Evolutionary conservation across 2,329 filamentous ascomycete species (phyloP).

Genomic region (Clarireedia monteithiana): DNA sequence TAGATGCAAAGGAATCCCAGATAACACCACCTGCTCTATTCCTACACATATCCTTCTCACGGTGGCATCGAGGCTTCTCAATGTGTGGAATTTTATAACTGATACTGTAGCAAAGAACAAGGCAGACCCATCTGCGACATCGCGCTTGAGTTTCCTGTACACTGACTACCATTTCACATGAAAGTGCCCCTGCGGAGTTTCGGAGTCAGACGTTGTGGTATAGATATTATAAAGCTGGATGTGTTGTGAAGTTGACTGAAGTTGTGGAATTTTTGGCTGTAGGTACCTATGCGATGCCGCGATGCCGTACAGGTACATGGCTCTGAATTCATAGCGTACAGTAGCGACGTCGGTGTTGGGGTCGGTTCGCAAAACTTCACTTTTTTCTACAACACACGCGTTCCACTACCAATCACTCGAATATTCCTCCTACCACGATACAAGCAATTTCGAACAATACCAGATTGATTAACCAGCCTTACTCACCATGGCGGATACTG

Average conservation of each 20-base stretch:
- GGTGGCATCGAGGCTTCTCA: not conserved
- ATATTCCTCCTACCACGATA: too few relatives aligned
- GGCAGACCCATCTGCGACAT: not conserved
- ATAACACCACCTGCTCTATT: too few relatives aligned
- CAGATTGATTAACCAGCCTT: not conserved
- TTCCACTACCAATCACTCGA: not conserved
- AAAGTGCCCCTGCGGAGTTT: not conserved
- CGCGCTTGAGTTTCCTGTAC: not conserved
- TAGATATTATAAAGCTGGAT: not conserved
- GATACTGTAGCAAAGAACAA: not conserved
- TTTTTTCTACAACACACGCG: not conserved
- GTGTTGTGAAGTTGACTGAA: not conserved
- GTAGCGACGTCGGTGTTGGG: not conserved
- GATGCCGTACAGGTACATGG: not conserved
- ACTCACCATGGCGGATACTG: constrained; percentile 35
- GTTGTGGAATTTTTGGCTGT: not conserved
- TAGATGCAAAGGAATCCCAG: too few relatives aligned
- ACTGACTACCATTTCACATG: not conserved
- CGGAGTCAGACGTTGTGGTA: not conserved
- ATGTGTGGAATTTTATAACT: not conserved
- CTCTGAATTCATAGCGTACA: not conserved
- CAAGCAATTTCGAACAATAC: too few relatives aligned
- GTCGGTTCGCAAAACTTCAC: not conserved
- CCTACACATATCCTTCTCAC: too few relatives aligned
- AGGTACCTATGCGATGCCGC: not conserved